Evolutionary conservation across 768 basidiomycete genomes (phyloP).

Genomic region (Boletales sp.): DNA sequence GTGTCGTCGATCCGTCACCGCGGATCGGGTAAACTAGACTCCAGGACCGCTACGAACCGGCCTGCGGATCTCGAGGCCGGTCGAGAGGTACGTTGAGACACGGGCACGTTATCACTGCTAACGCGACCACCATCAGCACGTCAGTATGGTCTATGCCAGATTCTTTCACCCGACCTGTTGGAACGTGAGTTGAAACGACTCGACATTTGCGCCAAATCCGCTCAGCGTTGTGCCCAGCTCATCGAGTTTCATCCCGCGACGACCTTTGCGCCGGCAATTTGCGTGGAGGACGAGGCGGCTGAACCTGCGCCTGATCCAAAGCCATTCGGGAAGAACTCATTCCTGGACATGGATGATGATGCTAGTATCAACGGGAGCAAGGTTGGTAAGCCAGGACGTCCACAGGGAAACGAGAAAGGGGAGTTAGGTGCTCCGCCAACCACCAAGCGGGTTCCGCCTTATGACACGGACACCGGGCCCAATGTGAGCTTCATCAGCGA

Average conservation of each 20-base stretch:
- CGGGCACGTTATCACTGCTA: not conserved
- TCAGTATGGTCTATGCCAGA: constrained; percentile 21
- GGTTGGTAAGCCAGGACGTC: not conserved
- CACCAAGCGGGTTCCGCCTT: constrained; percentile 7
- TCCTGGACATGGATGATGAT: constrained; percentile 10
- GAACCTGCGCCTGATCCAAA: constrained; percentile 1
- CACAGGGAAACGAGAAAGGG: not conserved
- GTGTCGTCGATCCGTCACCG: constrained; percentile 8
- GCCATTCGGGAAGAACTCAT: constrained; percentile 11
- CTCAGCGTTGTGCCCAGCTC: not conserved
- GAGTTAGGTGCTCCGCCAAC: not conserved
- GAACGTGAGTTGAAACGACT: constrained; percentile 9
- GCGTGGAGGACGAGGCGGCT: constrained; percentile 18
- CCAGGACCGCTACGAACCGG: not conserved
- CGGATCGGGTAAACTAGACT: not conserved
- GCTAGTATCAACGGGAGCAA: not conserved
- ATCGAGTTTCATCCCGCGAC: constrained; percentile 19
- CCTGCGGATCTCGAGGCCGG: constrained; percentile 9
- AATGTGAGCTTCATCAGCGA: constrained; percentile 9
- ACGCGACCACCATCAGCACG: constrained; percentile 5
- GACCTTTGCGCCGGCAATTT: constrained; percentile 15
- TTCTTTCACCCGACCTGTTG: constrained; percentile 22
- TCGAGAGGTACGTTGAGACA: constrained; percentile 2
- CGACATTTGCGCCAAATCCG: not conserved
- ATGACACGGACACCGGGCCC: constrained; percentile 7